Conservation (phyloP, 1,284 basidiomycete genomes). For the Irpex rosettiformis region DNA sequence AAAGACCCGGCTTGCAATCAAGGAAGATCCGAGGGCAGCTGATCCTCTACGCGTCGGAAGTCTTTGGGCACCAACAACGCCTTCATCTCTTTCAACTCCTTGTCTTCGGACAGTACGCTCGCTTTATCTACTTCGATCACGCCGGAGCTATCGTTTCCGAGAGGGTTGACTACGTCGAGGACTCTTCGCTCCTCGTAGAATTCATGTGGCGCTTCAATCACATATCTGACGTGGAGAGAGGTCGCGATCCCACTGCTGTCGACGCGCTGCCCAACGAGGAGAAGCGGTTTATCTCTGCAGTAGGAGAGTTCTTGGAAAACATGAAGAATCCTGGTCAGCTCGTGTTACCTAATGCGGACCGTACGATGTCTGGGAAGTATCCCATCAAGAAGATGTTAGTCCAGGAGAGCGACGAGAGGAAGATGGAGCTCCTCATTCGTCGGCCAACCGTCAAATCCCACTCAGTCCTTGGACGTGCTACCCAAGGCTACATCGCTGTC, state of each 20-base stretch:
- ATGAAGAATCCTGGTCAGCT: not conserved
- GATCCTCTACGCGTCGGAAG: not conserved
- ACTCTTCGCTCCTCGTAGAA: conserved; percentile 1
- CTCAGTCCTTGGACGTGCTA: not conserved
- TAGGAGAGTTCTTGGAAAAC: not conserved
- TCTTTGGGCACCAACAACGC: conserved; percentile 2
- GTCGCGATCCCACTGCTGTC: not conserved
- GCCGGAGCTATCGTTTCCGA: conserved; percentile 4
- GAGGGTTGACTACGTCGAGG: not conserved
- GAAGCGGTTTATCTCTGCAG: not conserved
- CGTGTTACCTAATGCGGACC: not conserved
- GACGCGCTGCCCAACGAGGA: not conserved
- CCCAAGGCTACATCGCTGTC: conserved; percentile 3
- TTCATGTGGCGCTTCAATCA: conserved; percentile 4
- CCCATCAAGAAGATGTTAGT: not conserved
- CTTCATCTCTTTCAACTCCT: conserved; percentile 5
- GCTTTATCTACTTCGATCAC: conserved; percentile 5
- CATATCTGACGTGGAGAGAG: conserved; percentile 1
- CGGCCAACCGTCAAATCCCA: not conserved
- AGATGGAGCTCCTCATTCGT: not conserved
- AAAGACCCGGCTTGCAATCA: not conserved
- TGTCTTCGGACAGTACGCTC: not conserved
- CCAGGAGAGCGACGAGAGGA: not conserved
- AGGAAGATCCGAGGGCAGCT: not conserved
- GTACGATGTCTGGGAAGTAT: not conserved